Percentiles rank a stretch among this genome's conserved stretches.
Evolutionary conservation across 2,329 filamentous ascomycete species (phyloP).

Genomic region (Aureobasidium sp.): DNA sequence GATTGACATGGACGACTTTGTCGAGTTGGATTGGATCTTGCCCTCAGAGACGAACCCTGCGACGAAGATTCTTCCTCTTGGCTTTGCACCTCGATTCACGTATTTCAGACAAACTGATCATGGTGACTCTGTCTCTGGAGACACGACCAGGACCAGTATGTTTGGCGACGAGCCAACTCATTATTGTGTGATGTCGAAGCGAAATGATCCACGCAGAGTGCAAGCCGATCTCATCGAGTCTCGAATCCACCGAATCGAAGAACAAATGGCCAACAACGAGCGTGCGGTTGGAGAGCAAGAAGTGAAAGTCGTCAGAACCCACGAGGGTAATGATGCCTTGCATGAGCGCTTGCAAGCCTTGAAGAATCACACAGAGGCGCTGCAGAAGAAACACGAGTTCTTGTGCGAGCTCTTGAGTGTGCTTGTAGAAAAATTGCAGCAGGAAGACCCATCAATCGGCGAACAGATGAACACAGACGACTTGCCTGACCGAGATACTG

Average conservation of each 20-base stretch:
- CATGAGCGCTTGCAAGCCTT: constrained; percentile 51
- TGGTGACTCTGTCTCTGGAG: constrained; percentile 68
- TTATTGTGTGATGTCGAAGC: constrained; percentile 79
- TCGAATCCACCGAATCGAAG: constrained; percentile 68
- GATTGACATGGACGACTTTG: constrained; percentile 99
- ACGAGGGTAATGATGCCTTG: constrained; percentile 38
- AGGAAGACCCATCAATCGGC: constrained; percentile 49
- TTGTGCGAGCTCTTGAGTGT: constrained; percentile 52
- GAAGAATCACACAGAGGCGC: constrained; percentile 49
- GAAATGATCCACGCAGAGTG: constrained; percentile 72
- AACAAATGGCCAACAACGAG: constrained; percentile 70
- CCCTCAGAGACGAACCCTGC: constrained; percentile 85
- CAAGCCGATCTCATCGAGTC: constrained; percentile 79
- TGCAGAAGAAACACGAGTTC: constrained; percentile 53
- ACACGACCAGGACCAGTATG: constrained; percentile 73
- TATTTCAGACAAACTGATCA: constrained; percentile 98
- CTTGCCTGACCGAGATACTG: constrained; percentile 38
- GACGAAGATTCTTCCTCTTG: constrained; percentile 88
- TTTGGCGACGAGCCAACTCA: constrained; percentile 94
- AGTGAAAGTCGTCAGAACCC: constrained; percentile 46
- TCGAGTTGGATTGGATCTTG: constrained; percentile 93
- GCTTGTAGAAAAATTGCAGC: constrained; percentile 48
- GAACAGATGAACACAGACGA: constrained; percentile 35
- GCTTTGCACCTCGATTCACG: constrained; percentile 87
- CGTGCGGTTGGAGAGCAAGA: constrained; percentile 69